Evolutionary conservation across 2,329 filamentous ascomycete genomes (phyloP).

Genomic region (Fusarium sp.): DNA sequence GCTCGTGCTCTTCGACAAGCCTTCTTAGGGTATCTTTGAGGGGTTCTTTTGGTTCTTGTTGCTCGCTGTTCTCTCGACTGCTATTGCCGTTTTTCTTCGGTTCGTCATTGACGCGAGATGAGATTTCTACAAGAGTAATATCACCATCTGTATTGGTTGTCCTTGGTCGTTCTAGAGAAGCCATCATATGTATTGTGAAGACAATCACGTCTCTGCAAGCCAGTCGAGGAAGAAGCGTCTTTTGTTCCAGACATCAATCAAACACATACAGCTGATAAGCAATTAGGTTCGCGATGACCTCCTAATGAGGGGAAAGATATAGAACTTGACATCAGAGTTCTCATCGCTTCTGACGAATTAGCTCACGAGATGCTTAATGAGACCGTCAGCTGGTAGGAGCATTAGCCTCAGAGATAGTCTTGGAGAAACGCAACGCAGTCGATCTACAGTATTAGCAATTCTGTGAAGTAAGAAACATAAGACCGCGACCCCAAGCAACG

Average conservation of each 20-base stretch:
- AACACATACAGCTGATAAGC: neutral
- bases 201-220: neutral
- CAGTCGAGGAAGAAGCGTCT: neutral
- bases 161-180: neutral
- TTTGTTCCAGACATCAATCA: neutral
- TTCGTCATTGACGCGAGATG: neutral
- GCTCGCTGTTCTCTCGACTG: neutral
- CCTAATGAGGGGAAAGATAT: neutral
- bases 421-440: neutral
- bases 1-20: slow-evolving; percentile 55
- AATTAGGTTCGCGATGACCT: neutral
- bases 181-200: neutral
- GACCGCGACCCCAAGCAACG: neutral
- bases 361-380: neutral
- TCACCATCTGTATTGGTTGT: neutral
- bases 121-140: neutral
- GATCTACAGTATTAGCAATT: neutral
- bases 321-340: neutral
- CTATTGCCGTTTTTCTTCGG: neutral
- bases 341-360: neutral
- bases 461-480: neutral
- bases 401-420: neutral
- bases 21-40: slow-evolving; percentile 16
- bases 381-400: neutral
- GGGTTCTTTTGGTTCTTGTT: neutral